Evolutionary conservation across 495 filamentous ascomycete species (phyloP), one percentile per base, ranked within the genome.

Genomic region (Haplographium delicatum): DNA sequence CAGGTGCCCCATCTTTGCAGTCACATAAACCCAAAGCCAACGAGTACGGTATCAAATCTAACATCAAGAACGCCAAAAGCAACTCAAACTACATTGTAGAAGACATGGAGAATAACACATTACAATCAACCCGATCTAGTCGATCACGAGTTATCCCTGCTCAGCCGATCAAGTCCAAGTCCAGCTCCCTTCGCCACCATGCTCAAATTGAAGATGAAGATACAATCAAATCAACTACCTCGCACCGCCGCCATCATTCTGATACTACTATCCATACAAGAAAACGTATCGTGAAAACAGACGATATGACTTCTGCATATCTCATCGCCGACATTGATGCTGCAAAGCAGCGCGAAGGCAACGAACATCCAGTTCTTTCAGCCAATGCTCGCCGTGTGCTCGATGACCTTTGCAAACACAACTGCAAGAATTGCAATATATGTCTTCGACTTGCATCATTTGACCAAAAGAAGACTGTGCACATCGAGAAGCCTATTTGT

Each of bases 341-440:
- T 16, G 35, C 42, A 23, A 23, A 37, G 15, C 37, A 44, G n/a
- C 4, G 23, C 11, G 30, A 25, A 23, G 35, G 13, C 11, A 51
- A 50, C 25, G 33, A 57, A 7, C 54, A 44, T 31, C 54, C 54
- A 10, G 37, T 38, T 4, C 47, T 61, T 18, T 56, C 56, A 15
- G 30, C 31, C 19, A 33, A 47, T 10, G 54, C 62, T 47, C 46
- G 47, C 11, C 42, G 46, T 25, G 58, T 62, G 15, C 47, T 62
- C 13, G 50, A 60, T 23, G 33, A 35, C 20, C 46, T 60, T 18
- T 50, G 47, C 46, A 42, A 46, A 35, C 60, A 59, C 25, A 47
- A 84, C 50, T 76, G 77, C 41, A 71, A 74, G 40, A 87, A 86
- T 64, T 91, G 88, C 72, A 82, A 78, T 18, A 75, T 89, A 24